Base-by-base conservation (phyloP, 179 eudicot species). In the Vitellaria paradoxa region DNA sequence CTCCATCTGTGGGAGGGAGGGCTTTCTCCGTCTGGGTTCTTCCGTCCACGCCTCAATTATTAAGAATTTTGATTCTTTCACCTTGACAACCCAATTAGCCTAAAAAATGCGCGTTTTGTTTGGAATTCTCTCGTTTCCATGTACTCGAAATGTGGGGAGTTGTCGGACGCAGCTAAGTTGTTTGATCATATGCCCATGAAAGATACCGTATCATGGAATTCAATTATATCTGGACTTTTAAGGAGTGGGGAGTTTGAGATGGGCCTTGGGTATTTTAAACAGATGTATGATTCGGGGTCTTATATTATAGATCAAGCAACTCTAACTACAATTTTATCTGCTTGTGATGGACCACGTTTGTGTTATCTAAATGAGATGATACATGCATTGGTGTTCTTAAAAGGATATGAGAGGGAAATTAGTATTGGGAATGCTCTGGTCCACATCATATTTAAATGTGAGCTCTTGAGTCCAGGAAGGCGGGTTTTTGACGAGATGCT, bases 151-250 rank as follows among this genome's bases (percentile, higher is more conserved):
- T 90, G 89, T 45, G 81, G 90, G 68, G 45, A 15, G 10, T 37
- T 88, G 45, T 4, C 46, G 59, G 77, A 87, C 65, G 97, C 97
- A 70, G 77, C 78, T 21, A 91, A 88, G 85, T 74, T 94, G 98
- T 92, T 94, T 77, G 94, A 92, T 76, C 85, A 83, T 74, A 92
- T 94, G 93, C 91, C 93, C 20, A 56, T 82, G 65, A 94, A 81
- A 82, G 98, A 94, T 78, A 78, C 88, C 23, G 86, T 93, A 2
- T 89, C 98, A 0, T 94, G 97, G 96, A 94, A 94, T 60, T 79
- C 95, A 12, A 70, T 93, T 12, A 82, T 94, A 65, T 87, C 90
- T 1, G 89, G 92, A 37, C 82, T 83, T 81, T 78, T 87, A 30
- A 80, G 82, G 24, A 79, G 68, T 70, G 89, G 92, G 80, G 76